phyloP scores from a whole-genome alignment of 2,329 filamentous ascomycete species.

The Penicillium sp. region DNA sequence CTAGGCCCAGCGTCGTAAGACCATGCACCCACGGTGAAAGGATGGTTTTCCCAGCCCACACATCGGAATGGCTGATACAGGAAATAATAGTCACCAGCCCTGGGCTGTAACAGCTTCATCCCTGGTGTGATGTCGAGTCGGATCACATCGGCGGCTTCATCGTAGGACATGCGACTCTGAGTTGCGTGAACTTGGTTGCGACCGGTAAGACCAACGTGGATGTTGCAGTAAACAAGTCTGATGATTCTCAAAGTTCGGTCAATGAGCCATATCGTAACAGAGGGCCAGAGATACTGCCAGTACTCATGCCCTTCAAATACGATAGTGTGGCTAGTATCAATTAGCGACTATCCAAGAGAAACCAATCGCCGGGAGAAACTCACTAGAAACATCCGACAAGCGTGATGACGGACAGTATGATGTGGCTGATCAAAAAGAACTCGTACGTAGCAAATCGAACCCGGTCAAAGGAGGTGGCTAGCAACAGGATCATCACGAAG shows the following conservation, averaged over 20 bases:
- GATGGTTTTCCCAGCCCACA: conserved; percentile 56
- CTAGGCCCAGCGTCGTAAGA: conserved; percentile 18
- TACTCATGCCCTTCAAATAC: conserved; percentile 54
- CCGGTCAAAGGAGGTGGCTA: conserved; percentile 52
- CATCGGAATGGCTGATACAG: conserved; percentile 52
- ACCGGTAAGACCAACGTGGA: conserved; percentile 36
- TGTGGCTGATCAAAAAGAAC: conserved; percentile 46
- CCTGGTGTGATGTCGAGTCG: conserved; percentile 50
- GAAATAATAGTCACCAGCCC: conserved; percentile 56
- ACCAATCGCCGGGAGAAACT: conserved; percentile 17
- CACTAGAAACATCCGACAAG: conserved; percentile 56
- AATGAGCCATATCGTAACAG: conserved; percentile 53
- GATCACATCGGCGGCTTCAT: conserved; percentile 50
- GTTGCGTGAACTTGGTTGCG: conserved; percentile 32
- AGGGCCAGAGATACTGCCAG: conserved; percentile 56
- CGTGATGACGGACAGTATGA: conserved; percentile 43
- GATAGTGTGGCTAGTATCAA: conserved; percentile 46
- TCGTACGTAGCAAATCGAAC: conserved; percentile 52
- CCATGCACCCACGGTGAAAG: conserved; percentile 52
- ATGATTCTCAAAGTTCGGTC: conserved; percentile 52
- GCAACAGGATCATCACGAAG: conserved; percentile 45
- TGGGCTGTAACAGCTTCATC: conserved; percentile 37
- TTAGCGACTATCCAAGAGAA: neutral
- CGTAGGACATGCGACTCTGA: conserved; percentile 48
- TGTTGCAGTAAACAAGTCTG: conserved; percentile 50